Conservation (phyloP, 495 filamentous ascomycete species). For the Pseudoneurospora amorphoporcata region DNA sequence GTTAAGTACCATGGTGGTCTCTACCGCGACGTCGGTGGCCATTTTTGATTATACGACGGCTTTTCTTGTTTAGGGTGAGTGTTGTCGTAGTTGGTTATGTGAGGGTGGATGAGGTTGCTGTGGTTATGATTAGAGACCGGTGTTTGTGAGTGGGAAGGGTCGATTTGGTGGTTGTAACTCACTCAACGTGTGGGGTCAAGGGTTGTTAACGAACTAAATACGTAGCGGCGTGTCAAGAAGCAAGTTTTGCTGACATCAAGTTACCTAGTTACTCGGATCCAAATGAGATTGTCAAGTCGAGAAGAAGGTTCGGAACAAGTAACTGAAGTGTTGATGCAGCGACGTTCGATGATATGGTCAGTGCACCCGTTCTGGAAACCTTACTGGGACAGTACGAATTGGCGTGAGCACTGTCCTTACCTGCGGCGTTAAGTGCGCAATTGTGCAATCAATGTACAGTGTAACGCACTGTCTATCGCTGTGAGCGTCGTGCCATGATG, state of each 20-base stretch:
- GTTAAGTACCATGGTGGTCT: constrained; percentile 52
- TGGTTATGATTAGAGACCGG: background rate
- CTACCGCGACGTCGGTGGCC: constrained; percentile 65
- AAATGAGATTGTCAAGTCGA: background rate
- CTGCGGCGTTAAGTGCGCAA: background rate
- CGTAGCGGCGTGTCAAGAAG: no score
- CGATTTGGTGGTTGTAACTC: background rate
- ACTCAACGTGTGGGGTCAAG: background rate
- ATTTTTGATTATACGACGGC: constrained; percentile 27
- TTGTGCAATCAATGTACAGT: background rate
- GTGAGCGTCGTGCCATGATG: background rate
- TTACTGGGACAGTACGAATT: background rate
- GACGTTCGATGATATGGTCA: background rate
- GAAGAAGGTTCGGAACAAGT: background rate
- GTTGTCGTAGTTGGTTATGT: background rate
- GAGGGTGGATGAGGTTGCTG: background rate
- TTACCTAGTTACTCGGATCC: no score
- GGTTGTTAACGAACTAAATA: no score
- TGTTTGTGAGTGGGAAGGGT: background rate
- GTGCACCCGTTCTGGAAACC: background rate
- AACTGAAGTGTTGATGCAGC: background rate
- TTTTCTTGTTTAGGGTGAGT: background rate
- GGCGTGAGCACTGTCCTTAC: background rate
- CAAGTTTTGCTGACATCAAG: no score
- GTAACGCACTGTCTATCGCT: background rate